Evolutionary conservation across 768 basidiomycete genomes (phyloP).

Genomic region (Rhizopogon vinicolor): DNA sequence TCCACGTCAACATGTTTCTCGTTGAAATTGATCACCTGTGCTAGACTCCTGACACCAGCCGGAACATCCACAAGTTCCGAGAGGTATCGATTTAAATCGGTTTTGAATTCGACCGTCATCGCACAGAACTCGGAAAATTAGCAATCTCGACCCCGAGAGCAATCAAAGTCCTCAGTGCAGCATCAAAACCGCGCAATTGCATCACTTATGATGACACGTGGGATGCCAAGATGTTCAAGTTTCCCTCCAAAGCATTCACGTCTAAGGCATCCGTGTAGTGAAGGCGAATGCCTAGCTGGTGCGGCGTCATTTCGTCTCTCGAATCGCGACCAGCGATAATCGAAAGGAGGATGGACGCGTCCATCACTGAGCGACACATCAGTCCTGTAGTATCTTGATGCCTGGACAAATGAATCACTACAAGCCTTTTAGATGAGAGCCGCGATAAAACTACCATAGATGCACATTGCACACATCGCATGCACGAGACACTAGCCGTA

Average conservation of each 20-base stretch:
- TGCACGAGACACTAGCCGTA: slow-evolving; percentile 33
- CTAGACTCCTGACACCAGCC: slow-evolving; percentile 52
- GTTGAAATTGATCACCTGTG: slow-evolving; percentile 57
- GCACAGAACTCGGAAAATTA: slow-evolving; percentile 57
- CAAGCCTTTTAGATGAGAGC: not conserved
- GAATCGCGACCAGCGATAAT: slow-evolving; percentile 43
- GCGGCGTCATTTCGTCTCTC: slow-evolving; percentile 34
- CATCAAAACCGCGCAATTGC: slow-evolving; percentile 32
- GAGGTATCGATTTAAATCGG: slow-evolving; percentile 40
- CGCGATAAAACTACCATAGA: not conserved
- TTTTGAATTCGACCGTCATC: slow-evolving; percentile 55
- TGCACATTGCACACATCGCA: slow-evolving; percentile 20
- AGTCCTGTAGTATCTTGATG: slow-evolving; percentile 38
- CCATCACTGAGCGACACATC: slow-evolving; percentile 30
- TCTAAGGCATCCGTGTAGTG: slow-evolving; percentile 51
- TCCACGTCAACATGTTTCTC: slow-evolving; percentile 47
- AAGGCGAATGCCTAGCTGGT: slow-evolving; percentile 44
- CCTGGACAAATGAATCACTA: slow-evolving; percentile 41
- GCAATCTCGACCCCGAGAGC: slow-evolving; percentile 42
- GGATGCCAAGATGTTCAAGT: slow-evolving; percentile 35
- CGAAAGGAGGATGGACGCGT: slow-evolving; percentile 40
- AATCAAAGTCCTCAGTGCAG: slow-evolving; percentile 31
- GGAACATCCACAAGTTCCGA: slow-evolving; percentile 46
- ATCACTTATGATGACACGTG: slow-evolving; percentile 26
- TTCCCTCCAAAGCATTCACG: slow-evolving; percentile 37